Base-by-base conservation (phyloP, 108 stramenopile species). In the Mayamaea pseudoterrestris region DNA sequence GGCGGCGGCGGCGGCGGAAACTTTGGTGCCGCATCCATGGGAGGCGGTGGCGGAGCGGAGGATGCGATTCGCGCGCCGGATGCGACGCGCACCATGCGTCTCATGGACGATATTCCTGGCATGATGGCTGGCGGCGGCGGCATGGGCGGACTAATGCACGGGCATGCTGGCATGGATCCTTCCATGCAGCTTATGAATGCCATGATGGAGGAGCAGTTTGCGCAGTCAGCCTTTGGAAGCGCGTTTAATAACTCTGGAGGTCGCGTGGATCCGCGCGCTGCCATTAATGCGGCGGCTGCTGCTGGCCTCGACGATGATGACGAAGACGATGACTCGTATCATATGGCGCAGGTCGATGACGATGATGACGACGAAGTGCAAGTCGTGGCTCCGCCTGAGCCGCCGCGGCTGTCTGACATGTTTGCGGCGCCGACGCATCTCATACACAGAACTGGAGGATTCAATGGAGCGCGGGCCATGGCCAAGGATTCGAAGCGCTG, bases 401-500 rank as follows among this genome's bases (percentile, higher is more conserved):
- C 57, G 28, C 26, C 67, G 0, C 58, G 58, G 3, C 55, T 91
- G n/a, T 65, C 73, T 7, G 65, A 80, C 49, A 79, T 91, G 74
- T 91, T 86, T 57, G 74, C 79, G 3, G 59, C 81, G 17, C 90
- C 84, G 7, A 53, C 60, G 0, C 78, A 83, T 50, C 58, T 91
- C 26, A 74, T 81, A 40, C 73, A 73, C 53, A 57, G 55, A 11
- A 79, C 61, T 2, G 83, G 74, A 9, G 80, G 89, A 18, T 95
- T 95, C 53, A 58, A 81, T 55, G 89, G 80, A 5, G 88, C 93
- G 0, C 61, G 82, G 36, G 63, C 75, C 36, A 55, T 75, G 31
- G 90, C 90, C 58, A 87, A 74, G 55, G 90, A 91, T 52, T 65
- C 67, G 23, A 62, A 80, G 41, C 71, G 92, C 28, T 97, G 93